Base-by-base conservation (phyloP, 441 rosid species). In the Erodium chrysanthum region DNA sequence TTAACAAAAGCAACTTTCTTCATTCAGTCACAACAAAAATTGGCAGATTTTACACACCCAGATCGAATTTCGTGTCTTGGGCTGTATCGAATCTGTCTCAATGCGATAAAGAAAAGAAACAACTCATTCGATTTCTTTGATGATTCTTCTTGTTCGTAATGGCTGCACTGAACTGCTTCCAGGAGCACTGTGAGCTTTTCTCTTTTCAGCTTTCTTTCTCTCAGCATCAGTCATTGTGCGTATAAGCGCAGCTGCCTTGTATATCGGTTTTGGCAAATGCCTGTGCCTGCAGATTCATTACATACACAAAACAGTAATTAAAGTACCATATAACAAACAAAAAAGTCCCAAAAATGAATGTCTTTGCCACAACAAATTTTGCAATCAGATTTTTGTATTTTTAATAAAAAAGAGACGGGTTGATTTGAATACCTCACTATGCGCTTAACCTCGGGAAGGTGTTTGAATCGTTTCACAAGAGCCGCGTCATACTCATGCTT, bases 371-470 rank as follows among this genome's bases (percentile, higher is more conserved):
- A 1, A 40, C 9, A 2, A 40, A 40, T 9, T 40, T 40, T 9
- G 46, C 46, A 40, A 40, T 7, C 14, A 40, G 12, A 7, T 40
- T 0, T 40, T 9, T 35, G 40, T 35, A 4, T n/a, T 42, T 42
- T 1, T 14, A 42, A 10, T 42, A 10, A 42, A 31, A 5, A 31
- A 31, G 6, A 31, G 15, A 50, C 23, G 18, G 59, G 8, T 52
- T 6, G 23, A 18, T 7, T 52, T 1, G 2, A 17, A 18, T 76
- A 93, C 98, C 97, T 89, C 52, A 83, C 81, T 65, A 91, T 94
- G 14, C 97, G 94, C 80, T 90, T 89, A 78, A 94, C 76, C 82
- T 94, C 99, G 67, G 87, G 86, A 68, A 94, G 94, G 77, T 91
- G 92, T 82, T 87, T 85, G 79, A 89, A 94, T 8, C 96, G 94